Base-by-base conservation (phyloP, 148 eudicot species). In the Oxyria digyna region DNA sequence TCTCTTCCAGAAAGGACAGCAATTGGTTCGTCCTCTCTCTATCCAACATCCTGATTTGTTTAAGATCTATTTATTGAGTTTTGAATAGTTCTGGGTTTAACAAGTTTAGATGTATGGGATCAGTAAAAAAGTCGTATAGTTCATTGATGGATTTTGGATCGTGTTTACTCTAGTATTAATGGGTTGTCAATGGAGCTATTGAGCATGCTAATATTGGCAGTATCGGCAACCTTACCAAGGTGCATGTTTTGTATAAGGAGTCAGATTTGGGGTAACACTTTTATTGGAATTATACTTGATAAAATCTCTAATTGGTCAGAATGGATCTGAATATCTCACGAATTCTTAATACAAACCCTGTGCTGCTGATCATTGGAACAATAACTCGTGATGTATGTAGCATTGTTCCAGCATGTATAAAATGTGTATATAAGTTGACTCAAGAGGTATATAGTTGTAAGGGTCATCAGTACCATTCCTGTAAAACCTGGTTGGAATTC, bases 1-100 rank as follows among this genome's bases (percentile, higher is more conserved):
- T 81, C 76, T 95, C 67, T 88, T 91, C 76, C 87, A 79, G 3
- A 85, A 85, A 78, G 91, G 82, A 33, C 91, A 91, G 70, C 76
- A 84, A 23, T 46, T 95, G 93, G 99, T 94, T 15, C 26, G 84
- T 73, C 26, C 6, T 33, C 24, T 62, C 20, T 69, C 15, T 69
- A 6, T 68, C 42, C 8, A 29, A 31, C 65, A 27, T 59, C 18
- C 41, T 38, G 41, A 38, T 3, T 59, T n/a, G n/a, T n/a, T 54
- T 0, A 23, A 54, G 62, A 23, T 54, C 11, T 17, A 6, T 54
- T 8, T 8, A 54, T 54, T 31, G 31, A 54, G 15, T 31, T 54
- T 23, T 20, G 17, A 31, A 23, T 54, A 3, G 6, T 35, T 35
- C 38, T 35, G 38, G 38, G 6, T 38, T 38, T 38, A 38, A 38